Conservation (phyloP, 164 flowering plant species). For the Buxus sempervirens region DNA sequence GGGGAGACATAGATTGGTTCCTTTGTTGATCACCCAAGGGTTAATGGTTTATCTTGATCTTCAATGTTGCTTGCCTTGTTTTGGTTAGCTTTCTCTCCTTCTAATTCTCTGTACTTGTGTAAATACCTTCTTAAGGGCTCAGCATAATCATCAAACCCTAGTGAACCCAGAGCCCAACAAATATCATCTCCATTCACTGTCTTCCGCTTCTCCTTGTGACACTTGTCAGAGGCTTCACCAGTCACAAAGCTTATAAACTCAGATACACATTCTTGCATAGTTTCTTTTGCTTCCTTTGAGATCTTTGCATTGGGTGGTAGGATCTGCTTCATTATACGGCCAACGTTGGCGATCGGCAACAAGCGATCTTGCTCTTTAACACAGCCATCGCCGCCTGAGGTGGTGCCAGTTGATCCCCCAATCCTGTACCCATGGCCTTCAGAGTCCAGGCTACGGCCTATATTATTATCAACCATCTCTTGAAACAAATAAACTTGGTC, state of each 20-base stretch:
- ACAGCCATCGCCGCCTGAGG: conserved; percentile 1
- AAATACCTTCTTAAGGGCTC: conserved; percentile 51
- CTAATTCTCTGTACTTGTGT: conserved; percentile 55
- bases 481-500: background rate
- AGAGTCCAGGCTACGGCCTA: background rate
- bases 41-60: conserved; percentile 10
- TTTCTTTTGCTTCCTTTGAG: conserved; percentile 76
- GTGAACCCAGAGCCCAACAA: conserved; percentile 64
- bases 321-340: conserved; percentile 58
- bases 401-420: background rate
- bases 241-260: conserved; percentile 85
- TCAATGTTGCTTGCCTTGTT: conserved; percentile 21
- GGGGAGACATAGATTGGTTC: conserved; percentile 10
- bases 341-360: conserved; percentile 69
- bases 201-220: conserved; percentile 82
- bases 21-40: background rate
- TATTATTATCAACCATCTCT: conserved; percentile 22
- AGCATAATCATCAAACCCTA: conserved; percentile 69
- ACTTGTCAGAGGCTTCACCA: conserved; percentile 71
- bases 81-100: conserved; percentile 40
- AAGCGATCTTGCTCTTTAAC: conserved; percentile 43
- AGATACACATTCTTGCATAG: conserved; percentile 75
- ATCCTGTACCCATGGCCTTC: background rate
- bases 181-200: conserved; percentile 84
- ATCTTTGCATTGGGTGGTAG: conserved; percentile 65